Conservation (phyloP, 345 rosid species). For the Excoecaria agallocha region DNA sequence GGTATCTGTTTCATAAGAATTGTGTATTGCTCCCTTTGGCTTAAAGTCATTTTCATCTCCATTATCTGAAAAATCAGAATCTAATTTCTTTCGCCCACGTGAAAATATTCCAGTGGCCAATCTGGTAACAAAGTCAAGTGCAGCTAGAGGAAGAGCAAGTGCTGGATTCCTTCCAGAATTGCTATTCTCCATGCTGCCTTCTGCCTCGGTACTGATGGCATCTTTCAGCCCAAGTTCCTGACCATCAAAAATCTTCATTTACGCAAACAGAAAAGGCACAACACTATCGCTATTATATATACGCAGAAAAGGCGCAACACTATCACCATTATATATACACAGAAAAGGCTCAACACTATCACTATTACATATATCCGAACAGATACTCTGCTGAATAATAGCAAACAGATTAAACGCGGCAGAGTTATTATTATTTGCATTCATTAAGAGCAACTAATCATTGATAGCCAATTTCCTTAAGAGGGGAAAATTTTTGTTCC, state of each 20-base stretch:
- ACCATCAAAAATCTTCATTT: slow-evolving; percentile 27
- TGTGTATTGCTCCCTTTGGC: slow-evolving; percentile 26
- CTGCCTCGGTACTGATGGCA: slow-evolving; percentile 40
- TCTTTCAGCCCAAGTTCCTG: slow-evolving; percentile 51
- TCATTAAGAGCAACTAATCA: not conserved
- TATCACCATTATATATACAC: too few species aligned
- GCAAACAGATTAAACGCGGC: not conserved
- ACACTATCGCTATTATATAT: slow-evolving; percentile 10
- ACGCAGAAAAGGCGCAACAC: not conserved
- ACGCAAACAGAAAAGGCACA: not conserved
- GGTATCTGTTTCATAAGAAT: slow-evolving; percentile 37
- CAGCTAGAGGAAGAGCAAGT: slow-evolving; percentile 80
- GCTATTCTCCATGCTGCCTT: slow-evolving; percentile 35
- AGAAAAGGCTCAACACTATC: too few species aligned
- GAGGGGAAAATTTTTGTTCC: not conserved
- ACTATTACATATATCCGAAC: too few species aligned
- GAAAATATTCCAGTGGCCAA: slow-evolving; percentile 84
- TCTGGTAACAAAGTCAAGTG: slow-evolving; percentile 77
- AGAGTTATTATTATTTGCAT: not conserved
- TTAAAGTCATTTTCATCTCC: slow-evolving; percentile 44
- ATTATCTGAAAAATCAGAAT: slow-evolving; percentile 42
- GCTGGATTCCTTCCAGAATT: slow-evolving; percentile 65
- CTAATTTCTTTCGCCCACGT: slow-evolving; percentile 55
- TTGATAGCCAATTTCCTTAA: slow-evolving; percentile 6
- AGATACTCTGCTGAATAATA: not conserved